Percentiles rank a stretch among this genome's conserved stretches.
These are phyloP conservation scores for Talaromyces sp. DNA, from an alignment of 2,329 filamentous ascomycete genomes.

Conservation along the genomic window DNA sequence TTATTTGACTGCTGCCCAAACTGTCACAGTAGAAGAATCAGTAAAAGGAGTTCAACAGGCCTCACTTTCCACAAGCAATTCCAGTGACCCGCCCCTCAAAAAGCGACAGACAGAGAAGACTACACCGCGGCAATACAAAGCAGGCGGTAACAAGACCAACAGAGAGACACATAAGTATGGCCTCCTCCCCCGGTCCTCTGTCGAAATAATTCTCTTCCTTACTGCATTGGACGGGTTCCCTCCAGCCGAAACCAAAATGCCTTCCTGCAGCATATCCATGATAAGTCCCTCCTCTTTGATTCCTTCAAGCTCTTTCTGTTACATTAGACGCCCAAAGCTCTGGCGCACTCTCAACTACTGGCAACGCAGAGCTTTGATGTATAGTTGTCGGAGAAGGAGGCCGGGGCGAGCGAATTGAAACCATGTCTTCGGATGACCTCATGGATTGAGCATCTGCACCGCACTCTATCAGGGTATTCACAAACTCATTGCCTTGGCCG, in stretches of 20 bases:
- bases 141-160: background rate
- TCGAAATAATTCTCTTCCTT: background rate
- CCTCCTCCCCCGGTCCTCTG: background rate
- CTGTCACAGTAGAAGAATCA: background rate
- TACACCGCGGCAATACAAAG: background rate
- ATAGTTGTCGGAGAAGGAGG: background rate
- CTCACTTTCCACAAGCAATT: background rate
- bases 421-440: background rate
- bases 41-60: background rate
- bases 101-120: background rate
- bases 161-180: background rate
- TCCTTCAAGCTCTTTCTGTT: background rate
- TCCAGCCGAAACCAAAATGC: background rate
- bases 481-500: background rate
- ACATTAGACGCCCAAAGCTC: background rate
- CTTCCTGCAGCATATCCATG: background rate
- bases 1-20: background rate
- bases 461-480: background rate
- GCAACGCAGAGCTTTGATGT: background rate
- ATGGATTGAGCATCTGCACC: background rate
- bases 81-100: background rate
- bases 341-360: background rate
- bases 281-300: conserved; percentile 1
- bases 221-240: background rate
- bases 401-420: background rate